Conservation (phyloP, 176 grass and related monocot species). For the Luzula sylvatica region DNA sequence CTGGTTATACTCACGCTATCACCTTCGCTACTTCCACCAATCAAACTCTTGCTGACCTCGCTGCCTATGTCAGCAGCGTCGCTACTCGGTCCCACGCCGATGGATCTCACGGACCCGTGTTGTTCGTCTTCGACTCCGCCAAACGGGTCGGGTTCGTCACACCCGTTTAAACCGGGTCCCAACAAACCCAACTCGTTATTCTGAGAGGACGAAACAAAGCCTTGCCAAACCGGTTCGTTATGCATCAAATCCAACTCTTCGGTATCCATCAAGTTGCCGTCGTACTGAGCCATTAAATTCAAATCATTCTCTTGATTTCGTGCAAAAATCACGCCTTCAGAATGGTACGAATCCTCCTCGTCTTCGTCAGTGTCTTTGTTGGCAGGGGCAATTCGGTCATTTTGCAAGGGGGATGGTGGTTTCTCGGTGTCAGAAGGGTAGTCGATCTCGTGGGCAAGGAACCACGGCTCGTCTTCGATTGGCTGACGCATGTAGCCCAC, state of each 20-base stretch:
- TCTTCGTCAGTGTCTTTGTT: constrained; percentile 75
- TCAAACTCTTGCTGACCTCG: constrained; percentile 89
- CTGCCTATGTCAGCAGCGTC: constrained; percentile 96
- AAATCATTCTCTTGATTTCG: constrained; percentile 46
- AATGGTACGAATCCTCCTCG: constrained; percentile 92
- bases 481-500: constrained; percentile 92
- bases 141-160: constrained; percentile 71
- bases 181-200: constrained; percentile 72
- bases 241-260: constrained; percentile 98
- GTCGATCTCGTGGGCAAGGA: constrained; percentile 94
- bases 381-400: constrained; percentile 37
- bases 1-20: constrained; percentile 55
- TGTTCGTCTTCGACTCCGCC: constrained; percentile 76
- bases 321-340: constrained; percentile 41
- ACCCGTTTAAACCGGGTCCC: constrained; percentile 58
- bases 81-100: constrained; percentile 89
- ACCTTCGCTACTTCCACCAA: constrained; percentile 95
- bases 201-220: constrained; percentile 71
- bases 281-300: constrained; percentile 75
- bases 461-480: constrained; percentile 97
- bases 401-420: constrained; percentile 39
- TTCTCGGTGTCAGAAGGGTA: constrained; percentile 98
- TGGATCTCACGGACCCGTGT: constrained; percentile 89
- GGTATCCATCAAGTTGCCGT: constrained; percentile 72
- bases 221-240: constrained; percentile 89